Evolutionary conservation across 169 alveolate genomes (phyloP).

Genomic region (Plasmodium billcollinsi): DNA sequence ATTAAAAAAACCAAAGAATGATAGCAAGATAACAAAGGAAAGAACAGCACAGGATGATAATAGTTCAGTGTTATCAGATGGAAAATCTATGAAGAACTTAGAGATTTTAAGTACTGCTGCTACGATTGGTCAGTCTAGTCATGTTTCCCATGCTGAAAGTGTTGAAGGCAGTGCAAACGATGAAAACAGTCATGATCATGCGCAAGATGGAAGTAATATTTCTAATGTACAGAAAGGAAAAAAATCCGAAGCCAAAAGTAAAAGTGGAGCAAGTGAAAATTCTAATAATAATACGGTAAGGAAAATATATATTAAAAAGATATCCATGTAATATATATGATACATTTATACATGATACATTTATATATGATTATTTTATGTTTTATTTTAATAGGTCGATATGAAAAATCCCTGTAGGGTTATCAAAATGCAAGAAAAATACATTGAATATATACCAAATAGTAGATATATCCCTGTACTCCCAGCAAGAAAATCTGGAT

Average conservation of each 20-base stretch:
- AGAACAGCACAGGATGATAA: conserved; percentile 80
- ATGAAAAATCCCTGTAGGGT: conserved; percentile 94
- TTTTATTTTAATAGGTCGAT: conserved; percentile 54
- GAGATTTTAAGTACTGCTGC: conserved; percentile 86
- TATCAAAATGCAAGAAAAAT: conserved; percentile 90
- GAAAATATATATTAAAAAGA: neutral
- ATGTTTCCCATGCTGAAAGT: conserved; percentile 81
- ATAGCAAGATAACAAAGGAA: conserved; percentile 57
- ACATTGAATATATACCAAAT: conserved; percentile 83
- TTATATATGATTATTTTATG: conserved; percentile 79
- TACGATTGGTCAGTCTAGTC: conserved; percentile 86
- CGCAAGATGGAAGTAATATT: conserved; percentile 81
- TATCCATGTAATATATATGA: neutral
- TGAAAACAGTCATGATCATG: conserved; percentile 62
- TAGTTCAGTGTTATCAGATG: conserved; percentile 83
- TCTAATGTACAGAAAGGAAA: conserved; percentile 69
- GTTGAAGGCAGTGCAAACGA: conserved; percentile 76
- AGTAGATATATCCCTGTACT: conserved; percentile 92
- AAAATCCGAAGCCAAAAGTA: conserved; percentile 77
- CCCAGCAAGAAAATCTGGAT: conserved; percentile 89
- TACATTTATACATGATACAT: conserved; percentile 62
- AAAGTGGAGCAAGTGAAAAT: conserved; percentile 78
- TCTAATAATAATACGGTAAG: conserved; percentile 69
- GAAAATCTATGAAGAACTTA: conserved; percentile 79
- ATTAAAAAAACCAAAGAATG: conserved; percentile 69